A percentile compares a stretch with the other conserved stretches of the same genome.
These are phyloP conservation scores for Penicillium cosmopolitanum DNA, from an alignment of 495 filamentous ascomycete species.

Conservation along the genomic window DNA sequence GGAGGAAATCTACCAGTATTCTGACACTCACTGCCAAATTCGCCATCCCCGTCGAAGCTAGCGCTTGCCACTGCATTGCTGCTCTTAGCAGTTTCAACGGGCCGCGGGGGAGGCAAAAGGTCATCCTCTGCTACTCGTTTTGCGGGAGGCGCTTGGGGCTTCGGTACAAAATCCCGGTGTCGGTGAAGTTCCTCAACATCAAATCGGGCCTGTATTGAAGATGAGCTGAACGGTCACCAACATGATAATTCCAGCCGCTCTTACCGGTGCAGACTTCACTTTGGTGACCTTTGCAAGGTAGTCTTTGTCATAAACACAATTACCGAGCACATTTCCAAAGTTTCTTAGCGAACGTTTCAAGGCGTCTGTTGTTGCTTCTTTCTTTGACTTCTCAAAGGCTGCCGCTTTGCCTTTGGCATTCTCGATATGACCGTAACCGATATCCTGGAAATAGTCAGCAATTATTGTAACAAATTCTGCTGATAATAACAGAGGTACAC, in stretches of 20 bases:
- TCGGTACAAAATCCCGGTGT: slow-evolving; percentile 70
- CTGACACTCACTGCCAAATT: slow-evolving; percentile 66
- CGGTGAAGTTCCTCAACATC: slow-evolving; percentile 77
- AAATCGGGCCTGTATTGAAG: slow-evolving; percentile 60
- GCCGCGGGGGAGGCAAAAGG: slow-evolving; percentile 37
- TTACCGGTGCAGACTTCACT: slow-evolving; percentile 68
- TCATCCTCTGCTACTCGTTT: slow-evolving; percentile 44
- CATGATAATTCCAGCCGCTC: slow-evolving; percentile 10
- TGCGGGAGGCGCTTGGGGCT: slow-evolving; percentile 56
- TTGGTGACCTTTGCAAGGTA: slow-evolving; percentile 84
- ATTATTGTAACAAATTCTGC: neutral
- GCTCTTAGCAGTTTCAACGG: slow-evolving; percentile 24
- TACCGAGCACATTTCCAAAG: slow-evolving; percentile 95
- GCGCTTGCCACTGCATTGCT: slow-evolving; percentile 20
- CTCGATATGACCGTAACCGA: slow-evolving; percentile 94
- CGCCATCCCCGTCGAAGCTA: slow-evolving; percentile 47
- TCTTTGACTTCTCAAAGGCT: slow-evolving; percentile 97
- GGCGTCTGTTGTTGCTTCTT: slow-evolving; percentile 93
- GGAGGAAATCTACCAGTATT: neutral
- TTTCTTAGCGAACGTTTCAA: slow-evolving; percentile 87
- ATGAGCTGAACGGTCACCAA: neutral
- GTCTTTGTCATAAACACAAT: slow-evolving; percentile 96
- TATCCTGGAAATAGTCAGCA: slow-evolving; percentile 57
- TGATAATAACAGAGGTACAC: neutral
- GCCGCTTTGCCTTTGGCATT: slow-evolving; percentile 93